These are phyloP conservation scores for Lasiosphaeria miniovina DNA, from an alignment of 495 filamentous ascomycete species.

Conservation along the genomic window DNA sequence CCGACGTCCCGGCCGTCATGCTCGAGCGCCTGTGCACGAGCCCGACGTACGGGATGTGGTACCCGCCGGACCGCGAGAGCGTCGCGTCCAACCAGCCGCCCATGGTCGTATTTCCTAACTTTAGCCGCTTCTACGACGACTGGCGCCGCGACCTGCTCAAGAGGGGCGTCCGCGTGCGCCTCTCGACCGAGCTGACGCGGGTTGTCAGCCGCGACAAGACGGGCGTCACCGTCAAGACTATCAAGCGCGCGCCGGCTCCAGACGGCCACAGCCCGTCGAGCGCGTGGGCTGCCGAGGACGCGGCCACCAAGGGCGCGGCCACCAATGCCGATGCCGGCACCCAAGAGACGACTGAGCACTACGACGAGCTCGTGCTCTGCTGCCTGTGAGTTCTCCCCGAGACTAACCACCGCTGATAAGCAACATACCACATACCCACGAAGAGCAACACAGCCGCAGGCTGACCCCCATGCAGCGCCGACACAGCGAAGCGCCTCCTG, in stretches of 20 bases:
- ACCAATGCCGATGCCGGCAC: constrained; percentile 25
- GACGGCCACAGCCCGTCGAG: constrained; percentile 39
- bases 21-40: constrained; percentile 74
- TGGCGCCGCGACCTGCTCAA: constrained; percentile 61
- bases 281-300: constrained; percentile 22
- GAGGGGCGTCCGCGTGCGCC: constrained; percentile 62
- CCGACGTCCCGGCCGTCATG: constrained; percentile 70
- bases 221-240: constrained; percentile 51
- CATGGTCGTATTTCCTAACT: constrained; percentile 79
- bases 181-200: constrained; percentile 58
- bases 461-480: constrained; percentile 41
- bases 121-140: constrained; percentile 66
- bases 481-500: constrained; percentile 67
- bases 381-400: constrained; percentile 37
- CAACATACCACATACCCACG: no score
- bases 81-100: constrained; percentile 67
- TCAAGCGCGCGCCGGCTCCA: constrained; percentile 27
- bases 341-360: constrained; percentile 40
- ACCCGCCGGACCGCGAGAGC: constrained; percentile 57
- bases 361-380: constrained; percentile 73
- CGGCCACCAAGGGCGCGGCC: constrained; percentile 7
- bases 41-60: constrained; percentile 75
- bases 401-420: not conserved
- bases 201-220: constrained; percentile 56
- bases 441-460: no score